phyloP scores from a whole-genome alignment of 2,329 filamentous ascomycete species.

The Cercospora sp. region DNA sequence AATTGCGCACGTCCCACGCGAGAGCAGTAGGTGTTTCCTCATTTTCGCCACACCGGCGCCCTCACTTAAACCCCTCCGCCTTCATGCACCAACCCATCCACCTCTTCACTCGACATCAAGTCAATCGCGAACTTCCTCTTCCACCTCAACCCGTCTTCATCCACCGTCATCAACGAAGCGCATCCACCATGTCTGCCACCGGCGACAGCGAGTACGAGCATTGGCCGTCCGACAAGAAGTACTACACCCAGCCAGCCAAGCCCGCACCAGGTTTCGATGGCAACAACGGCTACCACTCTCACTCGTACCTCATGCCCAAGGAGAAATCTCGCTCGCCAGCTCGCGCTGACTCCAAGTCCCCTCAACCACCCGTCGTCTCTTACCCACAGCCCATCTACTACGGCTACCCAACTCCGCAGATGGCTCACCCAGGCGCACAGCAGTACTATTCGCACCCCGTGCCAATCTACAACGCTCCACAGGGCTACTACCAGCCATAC shows the following conservation, averaged over 20 bases:
- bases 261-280: constrained; percentile 30
- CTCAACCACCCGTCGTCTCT: constrained; percentile 20
- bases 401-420: constrained; percentile 17
- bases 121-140: constrained; percentile 15
- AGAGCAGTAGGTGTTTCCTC: constrained; percentile 19
- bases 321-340: constrained; percentile 23
- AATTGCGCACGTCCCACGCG: constrained; percentile 5
- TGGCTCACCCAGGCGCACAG: constrained; percentile 17
- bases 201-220: constrained; percentile 35
- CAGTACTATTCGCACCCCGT: constrained; percentile 27
- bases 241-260: constrained; percentile 17
- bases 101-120: constrained; percentile 8
- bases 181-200: constrained; percentile 11
- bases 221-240: constrained; percentile 33
- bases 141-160: constrained; percentile 14
- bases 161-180: background rate
- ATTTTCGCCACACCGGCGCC: constrained; percentile 12
- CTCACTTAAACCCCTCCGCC: background rate
- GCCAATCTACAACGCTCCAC: constrained; percentile 14
- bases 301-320: constrained; percentile 31
- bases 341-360: constrained; percentile 15
- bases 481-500: constrained; percentile 28
- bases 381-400: constrained; percentile 26
- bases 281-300: constrained; percentile 34
- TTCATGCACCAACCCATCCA: constrained; percentile 14